Evolutionary conservation across 495 filamentous ascomycete species (phyloP), one percentile per base, ranked within the genome.

Genomic region (Xylaria longipes): DNA sequence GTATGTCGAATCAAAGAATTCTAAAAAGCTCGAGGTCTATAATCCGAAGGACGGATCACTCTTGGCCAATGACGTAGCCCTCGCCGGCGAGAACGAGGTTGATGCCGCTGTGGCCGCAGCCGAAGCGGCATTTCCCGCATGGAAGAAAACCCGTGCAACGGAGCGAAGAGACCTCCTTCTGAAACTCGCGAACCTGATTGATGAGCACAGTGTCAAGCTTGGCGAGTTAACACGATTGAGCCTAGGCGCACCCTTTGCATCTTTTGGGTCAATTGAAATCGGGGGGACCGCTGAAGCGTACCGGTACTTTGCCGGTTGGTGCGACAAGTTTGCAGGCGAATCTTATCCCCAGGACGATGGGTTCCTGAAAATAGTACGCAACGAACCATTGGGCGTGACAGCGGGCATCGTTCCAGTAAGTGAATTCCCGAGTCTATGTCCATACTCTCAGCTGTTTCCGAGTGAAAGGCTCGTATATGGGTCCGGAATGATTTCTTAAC

Each of bases 91-190:
- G 37, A 74, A 84, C 45, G 89, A 92, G 64, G 80, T 91, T 27
- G 84, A 91, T 71, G 80, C 81, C 22, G 88, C 89, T 15, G 87
- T 89, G 5, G 70, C 73, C 0, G 81, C 84, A 8, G 89, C 84
- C 5, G 76, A 81, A 39, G 76, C 77, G 37, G 89, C 88, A 0
- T 90, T 88, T 78, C 79, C 83, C 22, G 74, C 70, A 39, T 90
- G 88, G 88, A 82, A 84, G n/a, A 80, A 84, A 66, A 84, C 82
- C 20, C 35, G 41, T 5, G 74, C 79, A 5, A 65, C 69, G 50
- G 70, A 81, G 68, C 76, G 80, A 20, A 62, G 76, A 27, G 72
- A 74, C 8, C 76, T 81, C 56, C 72, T 84, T 73, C 17, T 69
- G 69, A 84, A 80, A 65, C 80, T 85, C 60, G 82, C 83, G 0